These are phyloP conservation scores for Volutella citrinella DNA, from an alignment of 2,329 filamentous ascomycete genomes.

Conservation along the genomic window DNA sequence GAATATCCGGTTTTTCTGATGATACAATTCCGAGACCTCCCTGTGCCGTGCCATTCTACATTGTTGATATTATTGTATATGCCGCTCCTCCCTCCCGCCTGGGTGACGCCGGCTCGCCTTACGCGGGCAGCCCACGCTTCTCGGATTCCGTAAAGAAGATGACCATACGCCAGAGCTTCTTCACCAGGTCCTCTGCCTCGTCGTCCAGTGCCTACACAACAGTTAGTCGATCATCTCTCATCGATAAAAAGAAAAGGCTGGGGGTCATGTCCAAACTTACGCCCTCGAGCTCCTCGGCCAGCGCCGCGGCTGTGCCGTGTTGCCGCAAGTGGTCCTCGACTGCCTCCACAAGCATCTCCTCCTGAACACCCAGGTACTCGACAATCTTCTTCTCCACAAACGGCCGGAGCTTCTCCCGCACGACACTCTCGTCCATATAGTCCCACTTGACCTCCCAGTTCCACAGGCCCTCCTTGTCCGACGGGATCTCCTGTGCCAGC, in stretches of 20 bases:
- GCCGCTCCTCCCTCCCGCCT: neutral
- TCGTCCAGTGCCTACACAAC: conserved; percentile 77
- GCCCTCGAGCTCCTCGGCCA: conserved; percentile 82
- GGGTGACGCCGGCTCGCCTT: too few relatives aligned
- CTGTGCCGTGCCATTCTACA: too few relatives aligned
- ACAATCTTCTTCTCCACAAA: conserved; percentile 99
- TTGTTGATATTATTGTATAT: too few relatives aligned
- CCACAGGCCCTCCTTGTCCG: conserved; percentile 83
- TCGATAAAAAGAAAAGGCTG: conserved; percentile 1
- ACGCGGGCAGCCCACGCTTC: conserved; percentile 78
- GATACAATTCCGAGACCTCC: too few relatives aligned
- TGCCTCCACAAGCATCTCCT: conserved; percentile 90
- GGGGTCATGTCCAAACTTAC: conserved; percentile 48
- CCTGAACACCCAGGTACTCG: conserved; percentile 92
- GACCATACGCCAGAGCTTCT: conserved; percentile 97
- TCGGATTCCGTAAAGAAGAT: conserved; percentile 97
- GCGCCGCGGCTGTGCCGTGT: conserved; percentile 69
- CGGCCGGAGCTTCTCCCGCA: conserved; percentile 82
- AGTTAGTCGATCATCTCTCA: conserved; percentile 10
- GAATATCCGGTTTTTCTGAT: conserved; percentile 4
- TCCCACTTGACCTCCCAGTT: conserved; percentile 93
- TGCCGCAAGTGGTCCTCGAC: conserved; percentile 83
- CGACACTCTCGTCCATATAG: conserved; percentile 75
- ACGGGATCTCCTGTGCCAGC: conserved; percentile 86
- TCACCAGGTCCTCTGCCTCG: conserved; percentile 88